Evolutionary conservation across 1,284 basidiomycete genomes (phyloP), one percentile per base, ranked within the genome.

Genomic region (Malassezia caprae): DNA sequence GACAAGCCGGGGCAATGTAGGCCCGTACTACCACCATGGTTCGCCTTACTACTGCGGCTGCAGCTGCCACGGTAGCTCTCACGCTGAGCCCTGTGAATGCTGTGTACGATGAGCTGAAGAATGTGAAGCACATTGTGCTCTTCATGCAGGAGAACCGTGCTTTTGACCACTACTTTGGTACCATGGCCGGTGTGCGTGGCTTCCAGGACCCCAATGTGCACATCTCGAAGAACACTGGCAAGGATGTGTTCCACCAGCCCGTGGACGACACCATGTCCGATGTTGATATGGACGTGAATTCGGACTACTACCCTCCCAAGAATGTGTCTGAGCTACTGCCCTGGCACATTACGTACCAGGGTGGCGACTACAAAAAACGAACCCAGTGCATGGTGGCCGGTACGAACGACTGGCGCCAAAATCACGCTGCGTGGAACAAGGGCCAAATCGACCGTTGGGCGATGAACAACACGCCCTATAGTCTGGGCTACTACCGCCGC

Each of bases 91-190:
- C 49, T 17, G 26, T 28, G 6, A 1, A 19, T 27, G 49, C 49
- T 23, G 49, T 17, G 7, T 15, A 47, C n/a, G 28, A 44, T 15
- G 39, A 31, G 7, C 40, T 54, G 24, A 48, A 48, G 46, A 28
- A 60, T 21, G 54, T 57, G 30, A 49, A 63, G 47, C 61, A 63
- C 51, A 56, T 63, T 28, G 55, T 63, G n/a, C 42, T 63, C 13
- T 63, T 63, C 49, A 70, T 70, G 68, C 68, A 70, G 47, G 67
- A 69, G 53, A 69, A 69, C 55, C 51, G 67, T n/a, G 64, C 67
- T 19, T 69, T 69, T 39, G 67, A 69, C 45, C 67, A 69, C 56
- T 69, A 69, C 51, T 69, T 68, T 51, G 62, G 62, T 8, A 62
- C 67, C 8, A 61, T 67, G 52, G 60, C 59, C 2, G 67, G 67